Evolutionary conservation across 2,329 filamentous ascomycete species (phyloP).

Genomic region (Scedosporium dehoogii): DNA sequence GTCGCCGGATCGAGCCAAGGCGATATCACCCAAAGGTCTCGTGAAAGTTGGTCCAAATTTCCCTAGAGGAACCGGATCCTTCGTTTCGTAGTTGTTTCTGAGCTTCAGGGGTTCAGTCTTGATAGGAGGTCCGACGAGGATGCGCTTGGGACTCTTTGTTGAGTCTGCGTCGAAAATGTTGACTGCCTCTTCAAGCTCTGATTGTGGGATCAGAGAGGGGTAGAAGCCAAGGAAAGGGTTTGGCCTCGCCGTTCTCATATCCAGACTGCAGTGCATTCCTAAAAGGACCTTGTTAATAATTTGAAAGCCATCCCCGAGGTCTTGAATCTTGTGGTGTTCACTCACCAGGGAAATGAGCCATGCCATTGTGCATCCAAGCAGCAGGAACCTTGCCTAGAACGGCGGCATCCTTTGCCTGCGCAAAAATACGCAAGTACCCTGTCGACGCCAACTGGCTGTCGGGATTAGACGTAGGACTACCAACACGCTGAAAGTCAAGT

Average conservation of each 20-base stretch:
- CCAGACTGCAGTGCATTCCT: slow-evolving; percentile 31
- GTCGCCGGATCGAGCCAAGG: slow-evolving; percentile 25
- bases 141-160: slow-evolving; percentile 15
- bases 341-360: slow-evolving; percentile 29
- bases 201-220: slow-evolving; percentile 15
- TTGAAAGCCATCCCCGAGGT: no score
- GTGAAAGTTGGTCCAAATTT: slow-evolving; percentile 17
- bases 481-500: slow-evolving; percentile 34
- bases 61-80: slow-evolving; percentile 14
- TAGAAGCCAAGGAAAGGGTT: slow-evolving; percentile 13
- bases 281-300: no score
- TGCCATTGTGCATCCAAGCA: slow-evolving; percentile 20
- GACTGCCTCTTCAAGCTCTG: not conserved
- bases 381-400: slow-evolving; percentile 19
- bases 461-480: slow-evolving; percentile 21
- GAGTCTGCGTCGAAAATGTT: slow-evolving; percentile 12
- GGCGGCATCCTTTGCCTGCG: slow-evolving; percentile 22
- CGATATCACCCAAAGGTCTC: slow-evolving; percentile 20
- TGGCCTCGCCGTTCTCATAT: slow-evolving; percentile 27
- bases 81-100: slow-evolving; percentile 15
- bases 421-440: slow-evolving; percentile 33
- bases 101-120: not conserved
- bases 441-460: slow-evolving; percentile 28
- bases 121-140: slow-evolving; percentile 13
- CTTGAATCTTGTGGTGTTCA: slow-evolving; percentile 7